Base-by-base conservation (phyloP, 257 asterid species). In the Solanum chiquidenum region DNA sequence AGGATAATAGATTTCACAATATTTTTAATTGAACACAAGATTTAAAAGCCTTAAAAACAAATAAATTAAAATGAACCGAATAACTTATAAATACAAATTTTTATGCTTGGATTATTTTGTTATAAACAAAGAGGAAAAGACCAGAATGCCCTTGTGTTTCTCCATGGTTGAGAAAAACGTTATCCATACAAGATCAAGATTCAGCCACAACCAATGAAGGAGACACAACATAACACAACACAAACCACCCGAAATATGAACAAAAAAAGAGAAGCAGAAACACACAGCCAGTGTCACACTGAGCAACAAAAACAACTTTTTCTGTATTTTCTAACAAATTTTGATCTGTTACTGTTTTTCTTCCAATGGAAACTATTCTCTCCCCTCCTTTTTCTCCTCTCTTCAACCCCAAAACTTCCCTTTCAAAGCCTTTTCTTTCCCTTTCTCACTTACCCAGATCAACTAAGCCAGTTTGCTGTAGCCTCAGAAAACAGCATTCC, bases 281-380 rank as follows among this genome's bases (percentile, higher is more conserved):
- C 14, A 12, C 5, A 64, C 3, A 66, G 20, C 83, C 34, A 40
- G 6, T 76, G 83, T n/a, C 83, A 12, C 60, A 9, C 16, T n/a
- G 83, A 76, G 16, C 83, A 80, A 80, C 27, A 44, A 31, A 44
- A 49, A 16, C 86, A 82, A 82, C 31, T 88, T 92, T 68, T 88
- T 68, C 90, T 89, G 88, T 71, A 89, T 31, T 87, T 74, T 89
- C 87, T 86, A 86, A 87, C 91, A 86, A 77, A 52, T 86, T 79
- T 79, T 34, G 84, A 21, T 75, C 69, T 87, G 87, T 89, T 83
- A 37, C 21, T 46, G 34, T 38, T 69, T 69, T 31, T 33, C 87
- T 74, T 66, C 60, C 82, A 11, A 95, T 97, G 99, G 99, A 95
- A 86, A 94, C 99, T 91, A 94, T 97, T 89, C 92, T 97, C 86